Evolutionary conservation across 345 rosid species (phyloP).

Genomic region (Gossypium australe): DNA sequence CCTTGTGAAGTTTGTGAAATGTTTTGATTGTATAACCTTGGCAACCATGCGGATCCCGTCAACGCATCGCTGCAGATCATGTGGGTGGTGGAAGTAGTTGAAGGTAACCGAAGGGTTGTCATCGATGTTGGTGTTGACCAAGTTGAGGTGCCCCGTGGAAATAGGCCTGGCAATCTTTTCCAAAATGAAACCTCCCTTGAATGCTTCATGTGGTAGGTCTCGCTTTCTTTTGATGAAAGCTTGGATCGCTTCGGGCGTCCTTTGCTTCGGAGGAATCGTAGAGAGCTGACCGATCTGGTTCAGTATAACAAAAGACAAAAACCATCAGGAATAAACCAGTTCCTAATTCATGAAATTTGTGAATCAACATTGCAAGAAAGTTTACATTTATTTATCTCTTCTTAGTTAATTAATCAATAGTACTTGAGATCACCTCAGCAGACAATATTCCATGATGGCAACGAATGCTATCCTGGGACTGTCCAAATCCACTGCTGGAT

Average conservation of each 20-base stretch:
- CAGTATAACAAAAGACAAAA: slow-evolving; percentile 6
- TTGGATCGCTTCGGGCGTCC: slow-evolving; percentile 53
- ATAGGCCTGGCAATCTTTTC: slow-evolving; percentile 70
- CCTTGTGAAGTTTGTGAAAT: slow-evolving; percentile 57
- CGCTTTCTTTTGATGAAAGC: slow-evolving; percentile 52
- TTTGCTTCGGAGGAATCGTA: slow-evolving; percentile 64
- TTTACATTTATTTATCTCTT: neutral
- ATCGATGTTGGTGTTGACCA: slow-evolving; percentile 62
- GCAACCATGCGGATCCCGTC: slow-evolving; percentile 55
- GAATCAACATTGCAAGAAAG: neutral
- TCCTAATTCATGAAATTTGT: neutral
- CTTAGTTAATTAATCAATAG: neutral
- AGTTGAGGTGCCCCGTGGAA: slow-evolving; percentile 63
- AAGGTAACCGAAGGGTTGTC: slow-evolving; percentile 84
- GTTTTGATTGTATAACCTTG: slow-evolving; percentile 55
- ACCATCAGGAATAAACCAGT: neutral
- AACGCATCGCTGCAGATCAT: slow-evolving; percentile 69
- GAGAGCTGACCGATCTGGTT: slow-evolving; percentile 76
- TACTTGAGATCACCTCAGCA: slow-evolving; percentile 47
- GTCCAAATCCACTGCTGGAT: slow-evolving; percentile 90
- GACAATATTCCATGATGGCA: slow-evolving; percentile 85
- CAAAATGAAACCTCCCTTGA: slow-evolving; percentile 87
- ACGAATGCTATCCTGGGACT: slow-evolving; percentile 61
- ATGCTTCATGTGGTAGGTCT: slow-evolving; percentile 64
- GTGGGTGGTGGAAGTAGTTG: slow-evolving; percentile 80